A percentile compares a stretch with the other conserved stretches of the same genome.
These are phyloP conservation scores for Mortierella sp. DNA, from an alignment of 371 early-diverging fungal species.

Conservation along the genomic window DNA sequence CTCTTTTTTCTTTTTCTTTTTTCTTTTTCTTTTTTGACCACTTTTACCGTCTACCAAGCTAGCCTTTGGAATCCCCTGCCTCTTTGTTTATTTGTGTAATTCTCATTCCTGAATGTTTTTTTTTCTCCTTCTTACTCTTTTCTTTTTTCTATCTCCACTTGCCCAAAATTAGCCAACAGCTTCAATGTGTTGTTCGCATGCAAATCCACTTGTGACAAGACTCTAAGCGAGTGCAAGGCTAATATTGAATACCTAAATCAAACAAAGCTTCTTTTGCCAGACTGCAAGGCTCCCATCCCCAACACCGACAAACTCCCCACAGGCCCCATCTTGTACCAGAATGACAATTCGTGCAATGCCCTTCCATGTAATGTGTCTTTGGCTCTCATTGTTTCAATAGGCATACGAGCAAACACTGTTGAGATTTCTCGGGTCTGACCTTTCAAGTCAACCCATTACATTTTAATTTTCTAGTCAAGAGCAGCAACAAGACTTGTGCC, in stretches of 20 bases:
- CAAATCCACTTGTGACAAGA: conserved; percentile 58
- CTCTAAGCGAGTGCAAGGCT: conserved; percentile 50
- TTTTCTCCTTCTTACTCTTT: background rate
- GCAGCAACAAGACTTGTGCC: conserved; percentile 34
- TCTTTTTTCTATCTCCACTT: background rate
- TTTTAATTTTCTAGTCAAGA: conserved; percentile 34
- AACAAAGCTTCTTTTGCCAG: conserved; percentile 51
- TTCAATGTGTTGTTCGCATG: conserved; percentile 59
- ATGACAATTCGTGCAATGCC: conserved; percentile 57
- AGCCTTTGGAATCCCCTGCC: no score
- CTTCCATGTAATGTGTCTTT: conserved; percentile 27
- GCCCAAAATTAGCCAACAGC: conserved; percentile 21
- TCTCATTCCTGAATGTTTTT: background rate
- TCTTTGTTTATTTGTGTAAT: background rate
- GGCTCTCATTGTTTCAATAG: background rate
- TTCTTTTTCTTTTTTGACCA: no score
- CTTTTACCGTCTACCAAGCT: no score
- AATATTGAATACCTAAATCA: conserved; percentile 55
- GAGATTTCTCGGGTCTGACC: conserved; percentile 54
- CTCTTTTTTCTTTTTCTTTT: background rate
- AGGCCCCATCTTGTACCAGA: conserved; percentile 41
- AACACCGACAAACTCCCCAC: conserved; percentile 44
- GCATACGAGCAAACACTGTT: no score
- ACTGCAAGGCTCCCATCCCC: conserved; percentile 56
- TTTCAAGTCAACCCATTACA: conserved; percentile 15